These are phyloP conservation scores for Colletotrichum tamarilloi DNA, from an alignment of 2,329 filamentous ascomycete genomes.

Conservation along the genomic window DNA sequence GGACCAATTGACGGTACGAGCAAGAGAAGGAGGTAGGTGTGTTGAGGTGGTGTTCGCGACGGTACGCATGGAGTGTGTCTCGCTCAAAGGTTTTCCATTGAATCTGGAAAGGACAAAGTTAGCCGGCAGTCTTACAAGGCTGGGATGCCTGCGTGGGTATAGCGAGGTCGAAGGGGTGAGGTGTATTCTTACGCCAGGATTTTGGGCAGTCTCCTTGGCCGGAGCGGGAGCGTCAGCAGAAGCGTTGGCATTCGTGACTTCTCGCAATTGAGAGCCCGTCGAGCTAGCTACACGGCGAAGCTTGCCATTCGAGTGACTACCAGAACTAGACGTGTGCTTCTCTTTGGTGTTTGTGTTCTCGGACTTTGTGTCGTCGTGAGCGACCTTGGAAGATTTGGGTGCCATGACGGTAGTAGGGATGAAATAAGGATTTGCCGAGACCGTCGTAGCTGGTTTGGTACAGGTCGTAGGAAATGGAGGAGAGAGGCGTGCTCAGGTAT, in stretches of 20 bases:
- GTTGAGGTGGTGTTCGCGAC: constrained; percentile 77
- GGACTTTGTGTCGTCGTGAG: constrained; percentile 56
- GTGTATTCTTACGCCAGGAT: constrained; percentile 29
- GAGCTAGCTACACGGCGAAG: constrained; percentile 66
- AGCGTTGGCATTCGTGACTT: constrained; percentile 43
- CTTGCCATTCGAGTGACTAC: constrained; percentile 59
- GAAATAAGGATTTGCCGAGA: constrained; percentile 2
- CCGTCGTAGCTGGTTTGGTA: constrained; percentile 47
- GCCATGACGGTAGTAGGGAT: constrained; percentile 48
- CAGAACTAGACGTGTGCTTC: constrained; percentile 51
- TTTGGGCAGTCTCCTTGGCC: constrained; percentile 31
- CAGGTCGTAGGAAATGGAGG: constrained; percentile 55
- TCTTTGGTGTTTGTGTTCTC: constrained; percentile 56
- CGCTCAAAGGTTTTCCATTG: constrained; percentile 77
- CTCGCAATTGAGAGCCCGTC: constrained; percentile 47
- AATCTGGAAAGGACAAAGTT: constrained; percentile 51
- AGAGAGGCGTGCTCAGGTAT: constrained; percentile 47
- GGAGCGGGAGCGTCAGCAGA: constrained; percentile 38
- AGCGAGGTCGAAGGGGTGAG: neutral
- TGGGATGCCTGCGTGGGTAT: neutral
- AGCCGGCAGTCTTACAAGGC: constrained; percentile 16
- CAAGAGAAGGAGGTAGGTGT: constrained; percentile 77
- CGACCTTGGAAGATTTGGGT: constrained; percentile 57
- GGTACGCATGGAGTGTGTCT: constrained; percentile 78
- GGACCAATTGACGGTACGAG: constrained; percentile 70